These are phyloP conservation scores for Circinella umbellata DNA, from an alignment of 371 early-diverging fungal species.

Conservation along the genomic window DNA sequence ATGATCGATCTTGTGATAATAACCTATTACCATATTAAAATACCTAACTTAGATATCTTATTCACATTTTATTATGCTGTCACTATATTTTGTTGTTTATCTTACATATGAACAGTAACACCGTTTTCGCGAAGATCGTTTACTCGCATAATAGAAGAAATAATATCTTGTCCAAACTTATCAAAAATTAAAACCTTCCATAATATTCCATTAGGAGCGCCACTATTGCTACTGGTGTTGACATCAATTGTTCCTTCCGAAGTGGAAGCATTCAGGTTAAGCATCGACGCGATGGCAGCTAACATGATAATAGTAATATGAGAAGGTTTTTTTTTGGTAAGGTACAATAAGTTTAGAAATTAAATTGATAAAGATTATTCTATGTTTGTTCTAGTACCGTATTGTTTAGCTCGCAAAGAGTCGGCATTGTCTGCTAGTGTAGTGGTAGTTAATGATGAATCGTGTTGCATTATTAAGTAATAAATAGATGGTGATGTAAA, in stretches of 20 bases:
- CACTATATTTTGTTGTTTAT: no score
- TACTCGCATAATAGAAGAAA: constrained; percentile 96
- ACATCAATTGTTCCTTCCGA: constrained; percentile 14
- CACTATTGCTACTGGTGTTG: constrained; percentile 11
- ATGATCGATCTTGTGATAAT: constrained; percentile 79
- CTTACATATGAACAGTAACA: constrained; percentile 97
- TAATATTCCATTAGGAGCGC: constrained; percentile 37
- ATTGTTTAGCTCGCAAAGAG: constrained; percentile 29
- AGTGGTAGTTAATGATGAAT: background rate
- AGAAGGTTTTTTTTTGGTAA: background rate
- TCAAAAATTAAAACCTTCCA: constrained; percentile 99
- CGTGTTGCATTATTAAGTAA: background rate
- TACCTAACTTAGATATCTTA: no score
- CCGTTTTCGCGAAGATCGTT: constrained; percentile 98
- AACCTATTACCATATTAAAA: constrained; percentile 45
- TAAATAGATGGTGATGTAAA: background rate
- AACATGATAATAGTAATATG: background rate
- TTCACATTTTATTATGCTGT: no score
- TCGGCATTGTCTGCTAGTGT: constrained; percentile 3
- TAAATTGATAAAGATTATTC: no score
- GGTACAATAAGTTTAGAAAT: background rate
- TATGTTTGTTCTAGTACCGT: constrained; percentile 15
- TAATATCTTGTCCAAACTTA: constrained; percentile 90
- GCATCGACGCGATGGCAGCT: constrained; percentile 60
- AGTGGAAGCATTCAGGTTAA: constrained; percentile 46